These are phyloP conservation scores for Lichtheimia ramosa DNA, from an alignment of 371 early-diverging fungal genomes.

Conservation along the genomic window DNA sequence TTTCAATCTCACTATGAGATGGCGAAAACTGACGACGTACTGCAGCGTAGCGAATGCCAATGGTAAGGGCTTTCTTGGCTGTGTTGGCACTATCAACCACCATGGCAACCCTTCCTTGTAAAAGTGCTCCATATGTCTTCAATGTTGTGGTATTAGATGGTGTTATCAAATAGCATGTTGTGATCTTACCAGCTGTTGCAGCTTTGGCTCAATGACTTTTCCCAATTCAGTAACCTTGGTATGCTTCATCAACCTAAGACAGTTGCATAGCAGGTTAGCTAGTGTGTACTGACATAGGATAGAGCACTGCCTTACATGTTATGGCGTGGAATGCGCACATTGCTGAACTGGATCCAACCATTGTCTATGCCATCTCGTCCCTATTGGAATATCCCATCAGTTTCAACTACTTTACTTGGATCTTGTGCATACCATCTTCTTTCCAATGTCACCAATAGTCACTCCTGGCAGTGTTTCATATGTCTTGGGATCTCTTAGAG, in stretches of 20 bases:
- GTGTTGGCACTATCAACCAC: slow-evolving; percentile 86
- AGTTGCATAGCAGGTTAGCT: no score
- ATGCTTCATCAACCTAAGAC: slow-evolving; percentile 74
- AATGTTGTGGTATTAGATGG: background rate
- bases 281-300: no score
- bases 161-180: background rate
- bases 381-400: background rate
- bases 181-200: slow-evolving; percentile 39
- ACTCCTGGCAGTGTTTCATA: slow-evolving; percentile 59
- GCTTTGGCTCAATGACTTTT: slow-evolving; percentile 66
- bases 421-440: slow-evolving; percentile 58
- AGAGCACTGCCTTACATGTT: no score
- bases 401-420: background rate
- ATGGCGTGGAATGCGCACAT: slow-evolving; percentile 76
- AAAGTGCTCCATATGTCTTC: slow-evolving; percentile 84
- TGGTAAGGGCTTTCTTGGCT: slow-evolving; percentile 88
- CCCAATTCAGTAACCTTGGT: slow-evolving; percentile 85
- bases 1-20: slow-evolving; percentile 60
- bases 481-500: slow-evolving; percentile 63
- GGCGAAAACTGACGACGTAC: slow-evolving; percentile 85
- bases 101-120: slow-evolving; percentile 89
- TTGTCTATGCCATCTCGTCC: slow-evolving; percentile 84
- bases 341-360: slow-evolving; percentile 84
- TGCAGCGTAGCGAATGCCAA: slow-evolving; percentile 91
- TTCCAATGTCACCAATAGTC: slow-evolving; percentile 72